A percentile compares a stretch with the other conserved stretches of the same genome.
phyloP scores from a whole-genome alignment of 768 basidiomycete species.

The Collybiopsis confluens region DNA sequence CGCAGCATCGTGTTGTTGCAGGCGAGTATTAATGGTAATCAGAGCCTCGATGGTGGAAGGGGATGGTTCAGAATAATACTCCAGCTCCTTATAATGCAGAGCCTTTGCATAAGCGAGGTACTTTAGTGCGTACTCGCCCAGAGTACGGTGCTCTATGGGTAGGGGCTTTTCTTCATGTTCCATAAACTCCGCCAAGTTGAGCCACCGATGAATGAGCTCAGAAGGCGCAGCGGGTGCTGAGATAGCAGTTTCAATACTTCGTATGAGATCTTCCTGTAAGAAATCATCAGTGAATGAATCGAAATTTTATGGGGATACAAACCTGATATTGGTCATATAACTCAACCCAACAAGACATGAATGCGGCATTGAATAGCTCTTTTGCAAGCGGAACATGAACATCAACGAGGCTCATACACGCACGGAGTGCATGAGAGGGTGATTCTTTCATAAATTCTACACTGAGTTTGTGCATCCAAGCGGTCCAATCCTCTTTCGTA shows the following conservation, averaged over 20 bases:
- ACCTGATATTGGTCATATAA: constrained; percentile 97
- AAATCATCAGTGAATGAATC: constrained; percentile 5
- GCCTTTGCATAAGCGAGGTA: constrained; percentile 97
- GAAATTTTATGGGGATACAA: constrained; percentile 14
- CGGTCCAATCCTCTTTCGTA: constrained; percentile 86
- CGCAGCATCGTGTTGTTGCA: constrained; percentile 96
- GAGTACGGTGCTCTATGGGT: constrained; percentile 87
- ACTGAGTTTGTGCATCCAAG: constrained; percentile 91
- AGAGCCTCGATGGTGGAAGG: constrained; percentile 89
- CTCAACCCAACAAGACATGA: constrained; percentile 96
- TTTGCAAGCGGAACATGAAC: constrained; percentile 86
- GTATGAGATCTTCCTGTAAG: constrained; percentile 86
- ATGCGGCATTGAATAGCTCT: constrained; percentile 97
- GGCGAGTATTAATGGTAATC: constrained; percentile 92
- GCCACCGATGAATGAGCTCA: constrained; percentile 84
- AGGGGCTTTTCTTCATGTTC: constrained; percentile 97
- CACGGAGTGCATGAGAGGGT: constrained; percentile 94
- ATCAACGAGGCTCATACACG: constrained; percentile 92
- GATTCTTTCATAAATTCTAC: constrained; percentile 98
- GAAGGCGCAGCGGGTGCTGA: constrained; percentile 72
- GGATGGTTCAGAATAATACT: constrained; percentile 91
- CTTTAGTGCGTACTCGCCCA: constrained; percentile 91
- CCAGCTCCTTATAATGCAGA: constrained; percentile 96
- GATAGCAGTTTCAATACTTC: constrained; percentile 83
- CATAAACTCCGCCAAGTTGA: constrained; percentile 98